A percentile compares a stretch with the other conserved stretches of the same genome.
These are phyloP conservation scores for Baeospora myosura DNA, from an alignment of 1,284 basidiomycete genomes.

Conservation along the genomic window DNA sequence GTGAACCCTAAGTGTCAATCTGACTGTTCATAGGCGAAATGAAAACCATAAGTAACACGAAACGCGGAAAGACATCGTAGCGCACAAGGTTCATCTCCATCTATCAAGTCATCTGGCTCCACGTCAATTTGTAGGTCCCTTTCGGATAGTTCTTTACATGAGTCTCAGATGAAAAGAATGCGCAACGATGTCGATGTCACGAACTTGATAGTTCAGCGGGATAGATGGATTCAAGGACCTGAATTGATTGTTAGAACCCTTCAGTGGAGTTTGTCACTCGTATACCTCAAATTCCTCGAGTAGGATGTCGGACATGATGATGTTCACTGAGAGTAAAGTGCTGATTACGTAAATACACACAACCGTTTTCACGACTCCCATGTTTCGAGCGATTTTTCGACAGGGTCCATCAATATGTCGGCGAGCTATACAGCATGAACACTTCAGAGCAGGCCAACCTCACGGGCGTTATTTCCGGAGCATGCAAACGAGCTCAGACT, in stretches of 20 bases:
- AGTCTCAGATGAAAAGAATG: slow-evolving; percentile 39
- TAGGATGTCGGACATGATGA: slow-evolving; percentile 39
- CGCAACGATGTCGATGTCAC: slow-evolving; percentile 33
- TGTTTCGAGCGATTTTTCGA: too few relatives aligned
- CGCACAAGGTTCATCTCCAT: slow-evolving; percentile 52
- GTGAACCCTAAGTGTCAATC: slow-evolving; percentile 63
- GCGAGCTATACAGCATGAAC: too few relatives aligned
- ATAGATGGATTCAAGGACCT: slow-evolving; percentile 96
- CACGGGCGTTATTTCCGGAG: too few relatives aligned
- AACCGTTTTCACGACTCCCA: too few relatives aligned
- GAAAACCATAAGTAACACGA: slow-evolving; percentile 17
- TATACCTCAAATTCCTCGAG: slow-evolving; percentile 85
- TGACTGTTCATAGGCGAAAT: slow-evolving; percentile 44
- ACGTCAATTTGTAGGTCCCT: slow-evolving; percentile 79
- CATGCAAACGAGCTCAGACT: too few relatives aligned
- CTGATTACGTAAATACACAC: too few relatives aligned
- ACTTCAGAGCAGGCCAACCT: too few relatives aligned
- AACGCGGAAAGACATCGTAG: slow-evolving; percentile 10
- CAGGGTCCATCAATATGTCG: too few relatives aligned
- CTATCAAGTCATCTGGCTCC: slow-evolving; percentile 76
- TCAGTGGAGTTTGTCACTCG: slow-evolving; percentile 6
- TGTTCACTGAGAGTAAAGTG: too few relatives aligned
- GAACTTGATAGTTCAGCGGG: slow-evolving; percentile 87
- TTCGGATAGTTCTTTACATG: slow-evolving; percentile 74
- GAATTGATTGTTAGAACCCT: slow-evolving; percentile 9